A percentile compares a stretch with the other conserved stretches of the same genome.
These are phyloP conservation scores for Apiotrichum gamsii DNA, from an alignment of 1,284 basidiomycete genomes.

Conservation along the genomic window DNA sequence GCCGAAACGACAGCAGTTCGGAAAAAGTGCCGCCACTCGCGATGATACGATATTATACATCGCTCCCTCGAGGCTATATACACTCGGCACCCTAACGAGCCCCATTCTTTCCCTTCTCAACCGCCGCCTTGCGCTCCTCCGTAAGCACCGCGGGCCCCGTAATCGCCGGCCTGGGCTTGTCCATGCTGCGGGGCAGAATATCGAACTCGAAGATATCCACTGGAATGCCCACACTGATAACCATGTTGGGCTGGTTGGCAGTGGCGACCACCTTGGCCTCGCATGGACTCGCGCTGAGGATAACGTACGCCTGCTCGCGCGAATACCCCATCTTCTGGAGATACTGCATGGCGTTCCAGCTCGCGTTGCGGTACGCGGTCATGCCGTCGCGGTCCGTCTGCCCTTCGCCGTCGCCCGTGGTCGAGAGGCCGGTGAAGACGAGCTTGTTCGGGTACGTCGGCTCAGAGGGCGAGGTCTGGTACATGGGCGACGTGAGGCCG, in stretches of 20 bases:
- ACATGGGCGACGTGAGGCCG: constrained; percentile 67
- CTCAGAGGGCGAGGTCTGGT: constrained; percentile 36
- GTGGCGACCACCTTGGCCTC: constrained; percentile 26
- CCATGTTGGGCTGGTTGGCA: constrained; percentile 29
- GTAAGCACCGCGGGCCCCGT: background rate
- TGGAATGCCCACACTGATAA: constrained; percentile 25
- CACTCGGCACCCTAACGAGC: background rate
- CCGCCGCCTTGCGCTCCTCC: background rate
- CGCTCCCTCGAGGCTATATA: no score
- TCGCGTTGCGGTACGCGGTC: constrained; percentile 71
- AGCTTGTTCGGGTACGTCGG: constrained; percentile 21
- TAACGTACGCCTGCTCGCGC: constrained; percentile 63
- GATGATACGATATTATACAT: no score
- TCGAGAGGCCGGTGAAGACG: constrained; percentile 27
- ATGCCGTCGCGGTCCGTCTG: constrained; percentile 23
- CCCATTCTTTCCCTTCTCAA: background rate
- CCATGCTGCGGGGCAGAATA: constrained; percentile 15
- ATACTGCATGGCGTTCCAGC: constrained; percentile 67
- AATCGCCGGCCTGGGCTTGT: constrained; percentile 1
- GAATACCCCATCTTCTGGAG: constrained; percentile 50
- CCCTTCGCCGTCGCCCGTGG: constrained; percentile 13
- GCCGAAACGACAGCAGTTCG: no score
- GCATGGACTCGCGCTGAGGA: no score
- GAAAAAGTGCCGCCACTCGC: no score
- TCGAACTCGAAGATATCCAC: constrained; percentile 30